Evolutionary conservation across 2,329 filamentous ascomycete genomes (phyloP).

Genomic region (Xylariaceae sp.): DNA sequence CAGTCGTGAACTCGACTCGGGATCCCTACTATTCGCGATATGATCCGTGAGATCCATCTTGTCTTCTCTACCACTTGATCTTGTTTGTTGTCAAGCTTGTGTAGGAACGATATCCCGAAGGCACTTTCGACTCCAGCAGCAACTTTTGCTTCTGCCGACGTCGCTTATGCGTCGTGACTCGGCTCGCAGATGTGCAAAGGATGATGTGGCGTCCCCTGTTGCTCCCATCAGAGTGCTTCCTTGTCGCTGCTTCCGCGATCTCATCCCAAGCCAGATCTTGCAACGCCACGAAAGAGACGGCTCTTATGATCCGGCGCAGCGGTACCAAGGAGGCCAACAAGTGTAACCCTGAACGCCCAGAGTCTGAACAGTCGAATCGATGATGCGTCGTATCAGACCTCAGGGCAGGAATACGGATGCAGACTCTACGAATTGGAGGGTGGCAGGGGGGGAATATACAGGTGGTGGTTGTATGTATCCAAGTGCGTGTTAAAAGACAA

Average conservation of each 20-base stretch:
- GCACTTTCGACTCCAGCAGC: neutral
- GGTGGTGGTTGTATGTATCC: slow-evolving; percentile 3
- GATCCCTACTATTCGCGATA: slow-evolving; percentile 10
- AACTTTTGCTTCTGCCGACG: neutral
- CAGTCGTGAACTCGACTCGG: slow-evolving; percentile 22
- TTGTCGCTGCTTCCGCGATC: slow-evolving; percentile 7
- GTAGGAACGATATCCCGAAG: neutral
- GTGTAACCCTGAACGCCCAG: neutral
- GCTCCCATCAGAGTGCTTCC: slow-evolving; percentile 9
- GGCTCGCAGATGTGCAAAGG: neutral
- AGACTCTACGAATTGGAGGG: slow-evolving; percentile 3
- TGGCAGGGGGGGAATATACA: neutral
- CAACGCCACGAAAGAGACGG: neutral
- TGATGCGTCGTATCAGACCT: neutral
- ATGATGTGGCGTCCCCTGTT: slow-evolving; percentile 3
- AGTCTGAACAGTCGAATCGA: neutral
- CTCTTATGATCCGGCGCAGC: slow-evolving; percentile 6
- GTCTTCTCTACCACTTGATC: neutral
- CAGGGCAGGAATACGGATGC: slow-evolving; percentile 7
- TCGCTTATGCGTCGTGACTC: neutral
- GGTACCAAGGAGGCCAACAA: slow-evolving; percentile 4
- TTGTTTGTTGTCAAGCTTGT: neutral
- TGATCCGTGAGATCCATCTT: slow-evolving; percentile 16
- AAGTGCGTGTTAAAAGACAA: slow-evolving; percentile 6
- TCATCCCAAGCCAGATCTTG: slow-evolving; percentile 10